Conservation (phyloP, 192 early-diverging fungal species). For the Funneliformis geosporum region DNA sequence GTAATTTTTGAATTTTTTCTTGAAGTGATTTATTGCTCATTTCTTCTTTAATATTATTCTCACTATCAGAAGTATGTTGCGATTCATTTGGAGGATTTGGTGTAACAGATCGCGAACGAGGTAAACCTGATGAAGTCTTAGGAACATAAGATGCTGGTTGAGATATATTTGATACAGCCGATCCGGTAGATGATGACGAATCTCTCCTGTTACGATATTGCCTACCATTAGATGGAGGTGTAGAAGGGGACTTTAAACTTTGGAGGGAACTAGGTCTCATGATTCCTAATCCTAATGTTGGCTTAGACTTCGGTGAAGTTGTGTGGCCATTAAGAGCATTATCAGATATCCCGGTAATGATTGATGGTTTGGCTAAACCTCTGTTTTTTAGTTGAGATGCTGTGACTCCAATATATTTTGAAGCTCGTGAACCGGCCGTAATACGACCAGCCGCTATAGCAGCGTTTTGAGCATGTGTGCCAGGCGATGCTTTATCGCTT, state of each 20-base stretch:
- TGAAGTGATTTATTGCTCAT: conserved; percentile 28
- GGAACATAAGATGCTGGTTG: background rate
- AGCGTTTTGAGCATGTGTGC: conserved; percentile 42
- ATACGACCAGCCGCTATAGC: conserved; percentile 50
- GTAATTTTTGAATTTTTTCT: conserved; percentile 27
- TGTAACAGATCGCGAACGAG: conserved; percentile 5
- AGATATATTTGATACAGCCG: background rate
- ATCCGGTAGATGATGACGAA: background rate
- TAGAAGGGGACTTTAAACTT: background rate
- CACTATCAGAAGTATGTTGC: conserved; percentile 17
- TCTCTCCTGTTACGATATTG: background rate
- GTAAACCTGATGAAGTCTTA: background rate
- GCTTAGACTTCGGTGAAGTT: background rate
- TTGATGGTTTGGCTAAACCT: conserved; percentile 22
- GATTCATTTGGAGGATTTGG: conserved; percentile 3
- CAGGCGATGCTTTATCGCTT: conserved; percentile 14
- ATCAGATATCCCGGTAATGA: background rate
- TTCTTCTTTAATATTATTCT: conserved; percentile 14
- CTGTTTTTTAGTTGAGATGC: conserved; percentile 54
- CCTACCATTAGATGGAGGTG: background rate
- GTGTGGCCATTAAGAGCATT: background rate
- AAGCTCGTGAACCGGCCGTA: conserved; percentile 57
- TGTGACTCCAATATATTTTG: conserved; percentile 58
- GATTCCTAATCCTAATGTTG: background rate
- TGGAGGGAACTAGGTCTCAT: background rate